phyloP scores from a whole-genome alignment of 192 early-diverging fungal species.

The Coemansia sp. region DNA sequence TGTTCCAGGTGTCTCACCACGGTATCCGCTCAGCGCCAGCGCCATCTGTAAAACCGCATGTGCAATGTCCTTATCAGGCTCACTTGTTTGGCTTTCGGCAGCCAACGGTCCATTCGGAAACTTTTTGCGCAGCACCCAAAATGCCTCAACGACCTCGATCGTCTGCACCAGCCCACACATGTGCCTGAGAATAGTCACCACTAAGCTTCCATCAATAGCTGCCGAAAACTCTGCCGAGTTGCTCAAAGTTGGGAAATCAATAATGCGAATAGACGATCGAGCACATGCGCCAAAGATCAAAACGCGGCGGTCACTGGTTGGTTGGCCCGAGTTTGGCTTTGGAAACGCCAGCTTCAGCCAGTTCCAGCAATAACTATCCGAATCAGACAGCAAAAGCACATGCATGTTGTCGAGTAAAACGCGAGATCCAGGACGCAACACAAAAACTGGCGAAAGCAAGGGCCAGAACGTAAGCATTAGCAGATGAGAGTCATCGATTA shows the following conservation, averaged over 20 bases:
- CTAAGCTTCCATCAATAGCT: constrained; percentile 4
- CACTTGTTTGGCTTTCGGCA: not conserved
- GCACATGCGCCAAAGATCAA: constrained; percentile 46
- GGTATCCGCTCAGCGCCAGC: not conserved
- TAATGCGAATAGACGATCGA: constrained; percentile 28
- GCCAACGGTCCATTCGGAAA: constrained; percentile 17
- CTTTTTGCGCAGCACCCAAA: constrained; percentile 32
- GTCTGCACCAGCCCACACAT: constrained; percentile 29
- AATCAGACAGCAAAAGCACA: constrained; percentile 27
- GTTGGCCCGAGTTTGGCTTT: not conserved
- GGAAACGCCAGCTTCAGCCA: constrained; percentile 26
- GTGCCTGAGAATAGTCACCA: constrained; percentile 3
- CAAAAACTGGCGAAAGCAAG: constrained; percentile 19
- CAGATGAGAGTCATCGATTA: constrained; percentile 36
- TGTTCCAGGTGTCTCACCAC: not conserved
- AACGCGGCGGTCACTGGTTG: not conserved
- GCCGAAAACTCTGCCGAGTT: constrained; percentile 7
- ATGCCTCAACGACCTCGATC: constrained; percentile 35
- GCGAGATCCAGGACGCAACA: constrained; percentile 37
- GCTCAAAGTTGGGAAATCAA: constrained; percentile 10
- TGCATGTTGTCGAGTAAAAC: constrained; percentile 41
- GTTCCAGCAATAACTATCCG: constrained; percentile 30
- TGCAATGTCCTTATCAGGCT: not conserved
- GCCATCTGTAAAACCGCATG: not conserved
- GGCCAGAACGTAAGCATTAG: constrained; percentile 43